A percentile compares a stretch with the other conserved stretches of the same genome.
phyloP scores from a whole-genome alignment of 2,329 filamentous ascomycete genomes.

The Acephala macrosclerotiorum region DNA sequence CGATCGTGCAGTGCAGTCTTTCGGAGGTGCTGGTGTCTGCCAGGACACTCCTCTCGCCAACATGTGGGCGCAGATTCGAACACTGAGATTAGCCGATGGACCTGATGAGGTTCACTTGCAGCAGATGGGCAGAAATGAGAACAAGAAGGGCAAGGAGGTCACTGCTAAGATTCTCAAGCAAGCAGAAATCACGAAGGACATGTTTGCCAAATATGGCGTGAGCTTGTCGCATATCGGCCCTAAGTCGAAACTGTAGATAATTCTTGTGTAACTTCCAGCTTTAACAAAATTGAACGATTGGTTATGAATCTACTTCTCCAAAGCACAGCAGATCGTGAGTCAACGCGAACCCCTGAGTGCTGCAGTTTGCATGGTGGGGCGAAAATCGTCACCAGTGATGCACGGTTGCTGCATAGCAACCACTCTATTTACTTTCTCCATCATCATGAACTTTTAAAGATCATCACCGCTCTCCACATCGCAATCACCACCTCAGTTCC shows the following conservation, averaged over 20 bases:
- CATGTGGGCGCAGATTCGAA: constrained; percentile 83
- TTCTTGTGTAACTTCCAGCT: constrained; percentile 14
- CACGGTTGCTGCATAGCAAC: constrained; percentile 9
- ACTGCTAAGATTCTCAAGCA: constrained; percentile 70
- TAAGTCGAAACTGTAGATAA: constrained; percentile 43
- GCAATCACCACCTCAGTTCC: constrained; percentile 10
- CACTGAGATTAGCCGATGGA: constrained; percentile 87
- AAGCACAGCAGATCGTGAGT: background rate
- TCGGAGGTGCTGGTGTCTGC: constrained; percentile 87
- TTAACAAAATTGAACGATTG: constrained; percentile 16
- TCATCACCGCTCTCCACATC: background rate
- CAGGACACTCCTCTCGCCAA: constrained; percentile 92
- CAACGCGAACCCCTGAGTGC: background rate
- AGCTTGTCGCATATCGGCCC: constrained; percentile 43
- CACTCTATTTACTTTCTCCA: constrained; percentile 4
- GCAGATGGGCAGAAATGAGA: constrained; percentile 84
- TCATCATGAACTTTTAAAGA: constrained; percentile 8
- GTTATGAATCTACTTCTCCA: background rate
- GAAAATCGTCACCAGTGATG: background rate
- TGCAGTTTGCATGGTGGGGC: constrained; percentile 5
- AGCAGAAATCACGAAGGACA: constrained; percentile 67
- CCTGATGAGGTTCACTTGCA: constrained; percentile 94
- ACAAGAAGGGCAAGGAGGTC: constrained; percentile 69
- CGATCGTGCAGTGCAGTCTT: constrained; percentile 92
- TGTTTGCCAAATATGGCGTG: constrained; percentile 67